Base-by-base conservation (phyloP, 441 rosid genomes). In the Erodium moschatum region DNA sequence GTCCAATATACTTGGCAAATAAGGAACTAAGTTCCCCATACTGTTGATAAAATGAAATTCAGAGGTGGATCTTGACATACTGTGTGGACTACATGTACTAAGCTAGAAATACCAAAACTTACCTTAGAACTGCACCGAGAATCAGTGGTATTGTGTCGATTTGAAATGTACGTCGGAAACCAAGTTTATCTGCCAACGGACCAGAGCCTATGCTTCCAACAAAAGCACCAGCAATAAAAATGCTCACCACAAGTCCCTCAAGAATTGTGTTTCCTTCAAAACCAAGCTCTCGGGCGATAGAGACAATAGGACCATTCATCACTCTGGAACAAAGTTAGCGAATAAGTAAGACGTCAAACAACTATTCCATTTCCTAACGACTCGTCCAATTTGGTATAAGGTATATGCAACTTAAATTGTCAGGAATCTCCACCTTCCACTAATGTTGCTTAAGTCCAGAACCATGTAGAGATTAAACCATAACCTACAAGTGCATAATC, bases 181-280 rank as follows among this genome's bases (percentile, higher is more conserved):
- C 93, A 21, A 89, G 76, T 72, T 79, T 85, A 77, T 89, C 89
- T 5, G 72, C 83, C 9, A 89, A 67, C 24, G 85, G 80, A 70
- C 91, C 87, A 33, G 80, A 79, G 77, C 77, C 69, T 72, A 89
- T 27, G 81, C 93, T 86, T 70, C 96, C 96, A 69, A 89, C 8
- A 70, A 89, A 87, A n/a, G 93, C 96, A 65, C 96, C 96, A 0
- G 77, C 90, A 66, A 89, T 86, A 64, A 87, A 89, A 42, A 89
- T 85, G 85, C 96, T 89, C 42, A 89, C 93, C 52, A 87, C 91
- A 70, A 89, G 83, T 64, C 96, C 93, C 76, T 87, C 91, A 19
- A 87, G 83, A 70, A 84, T 81, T 7, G 86, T 66, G 66, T 86
- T 80, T 38, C 93, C 91, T 78, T 87, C 89, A 64, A 89, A 87